phyloP scores from a whole-genome alignment of 2,329 filamentous ascomycete species.

The Myriosclerotinia scirpicola region DNA sequence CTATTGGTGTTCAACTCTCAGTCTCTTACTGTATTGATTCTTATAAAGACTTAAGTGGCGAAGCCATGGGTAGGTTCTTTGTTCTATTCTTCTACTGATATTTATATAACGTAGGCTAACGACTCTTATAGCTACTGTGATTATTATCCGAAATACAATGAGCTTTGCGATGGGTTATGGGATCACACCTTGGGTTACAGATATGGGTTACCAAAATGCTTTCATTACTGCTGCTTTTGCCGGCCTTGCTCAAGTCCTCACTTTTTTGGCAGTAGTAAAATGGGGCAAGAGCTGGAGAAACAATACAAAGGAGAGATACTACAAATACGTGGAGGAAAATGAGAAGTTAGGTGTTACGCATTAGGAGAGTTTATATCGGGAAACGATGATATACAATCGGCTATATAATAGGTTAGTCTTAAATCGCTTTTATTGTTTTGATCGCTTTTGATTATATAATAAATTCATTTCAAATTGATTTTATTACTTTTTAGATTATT shows the following conservation, averaged over 20 bases:
- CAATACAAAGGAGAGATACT: constrained; percentile 43
- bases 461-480: no score
- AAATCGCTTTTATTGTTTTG: no score
- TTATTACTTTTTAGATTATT: no score
- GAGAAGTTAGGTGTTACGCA: constrained; percentile 26
- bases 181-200: constrained; percentile 48
- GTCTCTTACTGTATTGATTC: constrained; percentile 49
- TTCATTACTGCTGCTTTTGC: constrained; percentile 46
- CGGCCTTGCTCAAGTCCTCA: constrained; percentile 44
- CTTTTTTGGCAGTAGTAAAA: constrained; percentile 49
- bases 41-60: constrained; percentile 50
- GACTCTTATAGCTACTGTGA: constrained; percentile 45
- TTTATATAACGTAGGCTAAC: not conserved
- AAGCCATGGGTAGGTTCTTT: constrained; percentile 44
- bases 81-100: not conserved
- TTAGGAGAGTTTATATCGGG: not conserved
- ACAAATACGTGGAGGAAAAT: constrained; percentile 42
- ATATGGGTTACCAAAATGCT: constrained; percentile 47
- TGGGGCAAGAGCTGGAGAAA: constrained; percentile 49
- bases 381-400: not conserved
- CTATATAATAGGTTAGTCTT: no score
- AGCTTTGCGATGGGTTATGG: constrained; percentile 53
- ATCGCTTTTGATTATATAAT: no score
- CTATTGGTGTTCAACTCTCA: constrained; percentile 46
- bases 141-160: constrained; percentile 51